Evolutionary conservation across 176 grass and related monocot genomes (phyloP), one percentile per base, ranked within the genome.

Genomic region (Eleusine indica): DNA sequence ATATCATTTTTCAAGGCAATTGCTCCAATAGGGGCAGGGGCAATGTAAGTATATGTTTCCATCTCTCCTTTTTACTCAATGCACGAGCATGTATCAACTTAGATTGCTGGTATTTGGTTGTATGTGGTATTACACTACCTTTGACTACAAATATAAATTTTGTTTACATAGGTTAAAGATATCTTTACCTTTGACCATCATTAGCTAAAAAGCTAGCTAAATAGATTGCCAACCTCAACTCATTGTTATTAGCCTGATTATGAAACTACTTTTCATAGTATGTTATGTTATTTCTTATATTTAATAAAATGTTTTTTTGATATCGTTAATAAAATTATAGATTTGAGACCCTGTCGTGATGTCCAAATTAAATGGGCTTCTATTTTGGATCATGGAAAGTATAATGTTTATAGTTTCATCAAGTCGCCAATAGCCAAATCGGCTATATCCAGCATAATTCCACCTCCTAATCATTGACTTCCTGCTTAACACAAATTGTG

Each of bases 1-100:
- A 87, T 91, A 84, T 97, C 95, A 16, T 58, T 97, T 73, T 94
- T 90, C 74, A 97, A 97, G 66, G 81, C 95, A 22, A 5, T 91
- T 84, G 92, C 88, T 79, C 95, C 92, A 72, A 75, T 89, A 81
- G 90, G 78, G 32, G 86, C 74, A 68, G 95, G 95, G 39, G 39
- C 21, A 52, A 7, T 97, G 95, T 97, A 79, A 93, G 95, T 94
- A 47, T 64, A 8, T 56, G 7, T n/a, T 83, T 76, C 49, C 11
- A 9, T 22, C 61, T 41, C 1, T 21, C 2, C 18, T 25, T 49
- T 79, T 79, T 2, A 60, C 57, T 22, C 21, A 58, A 54, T 18
- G 14, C 6, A n/a, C 32, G 32, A 2, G 10, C 13, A 17, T 53
- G 14, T 53, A 53, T 17, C 15, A 18, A 53, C 16, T 53, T 53